Evolutionary conservation across 371 early-diverging fungal species (phyloP), one percentile per base, ranked within the genome.

Genomic region (Agmasoma carcini): DNA sequence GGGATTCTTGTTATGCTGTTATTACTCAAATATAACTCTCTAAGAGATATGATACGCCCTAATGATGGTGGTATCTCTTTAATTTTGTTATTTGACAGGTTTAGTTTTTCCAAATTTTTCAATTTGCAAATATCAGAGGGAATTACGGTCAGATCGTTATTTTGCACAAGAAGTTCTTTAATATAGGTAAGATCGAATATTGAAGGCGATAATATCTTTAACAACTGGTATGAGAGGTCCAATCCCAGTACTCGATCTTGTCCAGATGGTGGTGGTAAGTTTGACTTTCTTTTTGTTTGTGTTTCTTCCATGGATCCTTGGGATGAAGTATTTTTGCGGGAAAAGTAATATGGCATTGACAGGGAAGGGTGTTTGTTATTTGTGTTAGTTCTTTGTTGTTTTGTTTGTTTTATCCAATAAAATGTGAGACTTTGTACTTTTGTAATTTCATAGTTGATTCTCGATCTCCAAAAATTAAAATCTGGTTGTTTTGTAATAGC

Each of bases 21-120:
- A 73, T 94, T 90, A 72, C 87, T 90, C 37, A 90, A 59, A 48
- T 86, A 65, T 25, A 97, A 76, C 62, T 91, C 90, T 68, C 78
- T 77, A 9, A 97, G 77, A 22, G 79, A 79, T 26, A 81, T 78
- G 27, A 92, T 69, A 70, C 85, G 75, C 0, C 94, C 91, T 1
- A 95, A 69, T 63, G 93, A 92, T 14, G 84, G 77, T 12, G 96
- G 96, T 2, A 97, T 61, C 11, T 73, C 50, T 22, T 79, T 78
- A 11, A 97, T 77, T 69, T 83, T 80, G 75, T 97, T 97, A 20
- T 86, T 88, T 72, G 55, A 47, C 6, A 73, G 47, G 55, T 73
- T 69, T 25, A 75, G 30, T 15, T 61, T 49, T 40, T 63, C 64
- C 15, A 75, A 54, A n/a, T 50, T 50, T 23, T 55, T 57, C 20